These are phyloP conservation scores for Ochromonas danica DNA, from an alignment of 108 stramenopile species.

Conservation along the genomic window DNA sequence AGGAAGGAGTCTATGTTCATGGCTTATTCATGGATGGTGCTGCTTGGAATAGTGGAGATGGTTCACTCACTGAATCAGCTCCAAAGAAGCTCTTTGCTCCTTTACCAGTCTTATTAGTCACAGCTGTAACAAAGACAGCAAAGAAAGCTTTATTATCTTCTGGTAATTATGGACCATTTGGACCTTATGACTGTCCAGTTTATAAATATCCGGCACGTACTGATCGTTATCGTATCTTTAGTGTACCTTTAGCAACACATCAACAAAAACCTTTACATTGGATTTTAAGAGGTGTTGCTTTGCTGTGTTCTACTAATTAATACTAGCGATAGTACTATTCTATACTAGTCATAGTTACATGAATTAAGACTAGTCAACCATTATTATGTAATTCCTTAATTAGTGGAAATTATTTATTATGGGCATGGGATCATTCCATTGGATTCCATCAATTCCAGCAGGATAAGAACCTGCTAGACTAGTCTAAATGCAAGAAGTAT, in stretches of 20 bases:
- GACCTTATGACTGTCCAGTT: conserved; percentile 33
- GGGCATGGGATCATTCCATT: no score
- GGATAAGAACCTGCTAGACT: no score
- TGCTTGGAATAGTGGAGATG: conserved; percentile 42
- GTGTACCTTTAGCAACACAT: conserved; percentile 19
- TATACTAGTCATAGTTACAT: no score
- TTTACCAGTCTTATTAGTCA: conserved; percentile 49
- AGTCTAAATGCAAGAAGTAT: no score
- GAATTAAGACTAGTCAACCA: no score
- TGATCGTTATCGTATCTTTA: conserved; percentile 14
- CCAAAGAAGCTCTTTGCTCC: conserved; percentile 46
- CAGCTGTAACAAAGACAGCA: conserved; percentile 39
- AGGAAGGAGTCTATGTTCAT: conserved; percentile 48
- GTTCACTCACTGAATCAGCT: conserved; percentile 36
- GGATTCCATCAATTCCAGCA: no score
- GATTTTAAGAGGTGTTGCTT: conserved; percentile 30
- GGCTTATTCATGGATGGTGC: conserved; percentile 57
- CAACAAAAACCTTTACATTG: not conserved
- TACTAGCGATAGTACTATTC: no score
- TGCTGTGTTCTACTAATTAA: conserved; percentile 2
- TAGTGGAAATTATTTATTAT: no score
- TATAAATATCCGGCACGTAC: conserved; percentile 36
- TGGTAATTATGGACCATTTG: conserved; percentile 31
- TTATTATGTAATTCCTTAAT: no score
- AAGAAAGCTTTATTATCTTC: not conserved